A percentile compares a stretch with the other conserved stretches of the same genome.
These are phyloP conservation scores for Cadophora sp. DNA, from an alignment of 2,329 filamentous ascomycete genomes.

Conservation along the genomic window DNA sequence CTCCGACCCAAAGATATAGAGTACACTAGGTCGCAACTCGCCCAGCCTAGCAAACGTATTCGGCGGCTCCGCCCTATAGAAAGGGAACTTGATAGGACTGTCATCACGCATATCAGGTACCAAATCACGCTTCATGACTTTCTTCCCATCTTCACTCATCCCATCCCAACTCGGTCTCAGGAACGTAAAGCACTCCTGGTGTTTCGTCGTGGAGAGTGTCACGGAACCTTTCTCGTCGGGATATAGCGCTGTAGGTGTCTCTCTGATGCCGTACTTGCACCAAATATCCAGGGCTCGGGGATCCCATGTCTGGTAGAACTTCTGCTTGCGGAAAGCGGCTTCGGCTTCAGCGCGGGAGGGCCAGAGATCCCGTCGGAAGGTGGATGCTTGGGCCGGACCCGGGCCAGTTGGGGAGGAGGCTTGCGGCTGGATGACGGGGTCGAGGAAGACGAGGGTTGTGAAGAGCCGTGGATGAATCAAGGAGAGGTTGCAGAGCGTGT, in stretches of 20 bases:
- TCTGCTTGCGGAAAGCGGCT: conserved; percentile 68
- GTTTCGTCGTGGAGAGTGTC: conserved; percentile 81
- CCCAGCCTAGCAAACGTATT: conserved; percentile 64
- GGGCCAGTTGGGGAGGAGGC: conserved; percentile 49
- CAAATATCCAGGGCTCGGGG: conserved; percentile 77
- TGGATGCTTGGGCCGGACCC: conserved; percentile 65
- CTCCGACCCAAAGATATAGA: conserved; percentile 72
- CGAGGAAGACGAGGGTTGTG: conserved; percentile 77
- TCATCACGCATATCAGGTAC: conserved; percentile 45
- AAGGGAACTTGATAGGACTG: conserved; percentile 50
- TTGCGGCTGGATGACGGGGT: conserved; percentile 74
- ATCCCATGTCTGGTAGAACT: conserved; percentile 87
- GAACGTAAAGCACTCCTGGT: conserved; percentile 87
- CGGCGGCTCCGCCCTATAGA: conserved; percentile 72
- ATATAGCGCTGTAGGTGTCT: conserved; percentile 68
- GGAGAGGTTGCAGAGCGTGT: conserved; percentile 73
- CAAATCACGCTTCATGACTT: conserved; percentile 57
- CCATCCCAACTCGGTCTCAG: conserved; percentile 63
- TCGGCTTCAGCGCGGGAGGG: conserved; percentile 74
- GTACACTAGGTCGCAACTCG: conserved; percentile 65
- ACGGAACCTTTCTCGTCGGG: conserved; percentile 58
- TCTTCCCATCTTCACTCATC: conserved; percentile 38
- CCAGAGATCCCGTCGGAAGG: conserved; percentile 81
- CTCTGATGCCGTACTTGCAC: conserved; percentile 77
- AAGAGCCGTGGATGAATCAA: conserved; percentile 84